Evolutionary conservation across 192 early-diverging fungal genomes (phyloP).

Genomic region (Coemansia sp.): DNA sequence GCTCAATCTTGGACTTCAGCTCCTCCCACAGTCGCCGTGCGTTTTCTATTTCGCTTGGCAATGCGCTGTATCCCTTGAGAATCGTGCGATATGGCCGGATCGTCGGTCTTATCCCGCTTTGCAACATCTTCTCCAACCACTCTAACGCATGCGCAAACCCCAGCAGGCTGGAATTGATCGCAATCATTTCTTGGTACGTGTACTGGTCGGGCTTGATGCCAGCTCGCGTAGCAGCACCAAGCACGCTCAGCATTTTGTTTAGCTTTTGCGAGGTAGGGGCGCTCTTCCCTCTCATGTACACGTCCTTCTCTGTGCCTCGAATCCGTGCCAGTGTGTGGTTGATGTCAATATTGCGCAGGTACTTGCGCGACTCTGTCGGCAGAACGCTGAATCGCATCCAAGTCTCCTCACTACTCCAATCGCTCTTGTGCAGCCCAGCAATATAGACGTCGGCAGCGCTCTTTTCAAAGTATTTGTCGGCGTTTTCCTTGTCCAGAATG

Average conservation of each 20-base stretch:
- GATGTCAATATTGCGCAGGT: constrained; percentile 30
- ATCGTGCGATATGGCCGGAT: constrained; percentile 41
- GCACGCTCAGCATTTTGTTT: constrained; percentile 23
- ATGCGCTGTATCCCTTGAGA: constrained; percentile 36
- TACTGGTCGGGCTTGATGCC: constrained; percentile 24
- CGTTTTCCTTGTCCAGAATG: background rate
- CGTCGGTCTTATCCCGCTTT: constrained; percentile 16
- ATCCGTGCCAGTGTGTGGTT: constrained; percentile 33
- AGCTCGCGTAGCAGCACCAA: constrained; percentile 1
- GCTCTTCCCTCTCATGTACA: background rate
- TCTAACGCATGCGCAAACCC: constrained; percentile 26
- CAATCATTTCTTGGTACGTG: constrained; percentile 44
- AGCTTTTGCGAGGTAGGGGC: constrained; percentile 14
- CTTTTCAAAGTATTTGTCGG: background rate
- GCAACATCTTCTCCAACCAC: constrained; percentile 26
- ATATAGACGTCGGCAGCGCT: constrained; percentile 7
- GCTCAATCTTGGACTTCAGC: constrained; percentile 12
- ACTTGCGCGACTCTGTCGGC: constrained; percentile 4
- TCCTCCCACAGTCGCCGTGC: constrained; percentile 34
- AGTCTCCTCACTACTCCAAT: constrained; percentile 28
- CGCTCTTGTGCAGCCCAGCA: constrained; percentile 11
- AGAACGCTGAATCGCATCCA: constrained; percentile 23
- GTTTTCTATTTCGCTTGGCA: constrained; percentile 23
- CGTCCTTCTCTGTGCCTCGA: constrained; percentile 1
- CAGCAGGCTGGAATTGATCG: constrained; percentile 27